A percentile compares a stretch with the other conserved stretches of the same genome.
Conservation (phyloP, 345 rosid genomes). For the Citrus sinensis region DNA sequence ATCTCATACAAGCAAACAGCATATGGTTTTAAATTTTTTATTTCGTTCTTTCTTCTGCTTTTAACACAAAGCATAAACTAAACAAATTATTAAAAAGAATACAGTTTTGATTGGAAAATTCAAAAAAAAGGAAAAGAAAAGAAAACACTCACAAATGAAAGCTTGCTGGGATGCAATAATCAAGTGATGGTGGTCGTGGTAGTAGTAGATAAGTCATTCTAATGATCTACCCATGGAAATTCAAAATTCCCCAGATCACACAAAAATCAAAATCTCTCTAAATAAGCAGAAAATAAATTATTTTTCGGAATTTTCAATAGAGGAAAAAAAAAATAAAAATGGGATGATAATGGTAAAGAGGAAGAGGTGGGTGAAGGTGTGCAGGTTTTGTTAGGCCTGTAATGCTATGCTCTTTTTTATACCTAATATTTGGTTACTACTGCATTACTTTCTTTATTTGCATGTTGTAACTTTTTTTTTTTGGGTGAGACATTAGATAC, state of each 20-base stretch:
- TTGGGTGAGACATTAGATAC: no score
- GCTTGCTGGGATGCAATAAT: constrained; percentile 21
- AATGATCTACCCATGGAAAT: constrained; percentile 30
- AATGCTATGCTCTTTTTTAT: background rate
- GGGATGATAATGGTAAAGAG: background rate
- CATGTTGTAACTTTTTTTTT: background rate
- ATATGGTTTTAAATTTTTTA: background rate
- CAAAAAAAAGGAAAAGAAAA: background rate
- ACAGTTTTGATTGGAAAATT: background rate
- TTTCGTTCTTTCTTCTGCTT: background rate
- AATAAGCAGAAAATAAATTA: background rate
- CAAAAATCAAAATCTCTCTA: background rate
- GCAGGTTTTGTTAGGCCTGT: background rate
- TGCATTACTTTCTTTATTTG: background rate
- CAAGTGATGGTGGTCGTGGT: constrained; percentile 3
- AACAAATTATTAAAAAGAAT: constrained; percentile 10
- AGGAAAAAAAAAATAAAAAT: background rate
- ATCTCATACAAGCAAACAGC: constrained; percentile 26
- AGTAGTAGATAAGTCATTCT: constrained; percentile 29
- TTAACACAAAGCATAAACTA: background rate
- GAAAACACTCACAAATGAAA: constrained; percentile 27
- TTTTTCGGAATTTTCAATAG: background rate
- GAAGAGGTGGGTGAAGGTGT: background rate
- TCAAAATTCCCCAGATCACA: constrained; percentile 12
- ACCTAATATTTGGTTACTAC: background rate